Evolutionary conservation across 2,329 filamentous ascomycete genomes (phyloP), one percentile per base, ranked within the genome.

Genomic region (Tolypocladium amazonense): DNA sequence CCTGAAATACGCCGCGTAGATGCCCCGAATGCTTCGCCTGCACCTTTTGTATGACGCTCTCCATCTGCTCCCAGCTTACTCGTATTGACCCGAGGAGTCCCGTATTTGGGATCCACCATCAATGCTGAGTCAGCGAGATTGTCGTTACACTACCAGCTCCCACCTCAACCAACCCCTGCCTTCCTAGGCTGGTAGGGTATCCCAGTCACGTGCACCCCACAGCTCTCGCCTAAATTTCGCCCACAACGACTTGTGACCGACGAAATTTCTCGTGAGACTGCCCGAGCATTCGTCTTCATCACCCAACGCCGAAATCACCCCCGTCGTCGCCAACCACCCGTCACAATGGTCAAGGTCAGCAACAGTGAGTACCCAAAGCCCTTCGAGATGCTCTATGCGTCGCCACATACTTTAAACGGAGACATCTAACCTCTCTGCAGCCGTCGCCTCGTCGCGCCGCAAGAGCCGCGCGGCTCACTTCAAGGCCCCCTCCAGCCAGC

Each of bases 381-480:
- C 27, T 25, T 4, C 11, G 30, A 7, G 15, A 37, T 18, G 30
- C 9, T 35, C 8, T 7, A 12, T 50, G 23, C 39, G 59, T 41
- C 23, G 30, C n/a, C 37, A 35, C 30, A 33, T n/a, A n/a, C n/a
- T n/a, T n/a, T n/a, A n/a, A n/a, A n/a, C n/a, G n/a, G n/a, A n/a
- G n/a, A n/a, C n/a, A n/a, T n/a, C 20, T 56, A 3, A 56, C 5
- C 41, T 33, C 2, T 25, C 25, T 50, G 23, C 67, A 88, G 85
- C 76, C 72, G 75, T 91, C 74, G 67, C 71, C 63, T 90, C 90
- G 79, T 96, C 92, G 76, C 88, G 93, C 82, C 89, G 93, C 83
- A 99, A 99, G 91, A 94, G 91, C 82, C 91, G 94, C 81, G 96
- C 96, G 86, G 90, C 91, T 77, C 93, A 99, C 86, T 99, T 96